A percentile compares a stretch with the other conserved stretches of the same genome.
phyloP scores from a whole-genome alignment of 2,329 filamentous ascomycete species.

The Trichoderma atrobrunneum region DNA sequence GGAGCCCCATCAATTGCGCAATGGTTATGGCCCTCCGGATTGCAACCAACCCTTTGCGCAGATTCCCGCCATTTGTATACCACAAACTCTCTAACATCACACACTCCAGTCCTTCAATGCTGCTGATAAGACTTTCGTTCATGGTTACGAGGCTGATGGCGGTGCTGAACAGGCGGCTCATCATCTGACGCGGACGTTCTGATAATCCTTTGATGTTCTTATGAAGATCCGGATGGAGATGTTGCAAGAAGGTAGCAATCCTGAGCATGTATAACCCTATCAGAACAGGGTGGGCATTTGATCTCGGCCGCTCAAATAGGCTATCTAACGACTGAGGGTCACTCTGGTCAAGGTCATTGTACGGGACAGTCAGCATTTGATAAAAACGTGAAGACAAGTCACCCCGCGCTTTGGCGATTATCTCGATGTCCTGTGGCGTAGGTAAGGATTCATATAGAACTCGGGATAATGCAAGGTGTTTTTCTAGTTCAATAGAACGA shows the following conservation, averaged over 20 bases:
- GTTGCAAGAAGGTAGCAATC: not conserved
- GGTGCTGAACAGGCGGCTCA: not conserved
- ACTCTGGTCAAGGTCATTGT: not conserved
- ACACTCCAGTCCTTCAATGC: not conserved
- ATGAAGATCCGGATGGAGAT: not conserved
- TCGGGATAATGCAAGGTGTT: not conserved
- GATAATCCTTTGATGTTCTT: not conserved
- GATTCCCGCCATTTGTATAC: not conserved
- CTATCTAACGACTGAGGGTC: not conserved
- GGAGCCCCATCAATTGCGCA: not conserved
- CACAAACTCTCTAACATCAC: not conserved
- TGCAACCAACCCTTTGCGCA: not conserved
- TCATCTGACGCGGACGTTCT: not conserved
- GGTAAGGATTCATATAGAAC: not conserved
- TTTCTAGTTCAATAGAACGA: not conserved
- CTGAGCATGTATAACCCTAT: not conserved
- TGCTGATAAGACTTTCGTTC: not conserved
- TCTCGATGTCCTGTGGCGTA: not conserved
- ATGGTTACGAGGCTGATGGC: not conserved
- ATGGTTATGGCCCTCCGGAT: not conserved
- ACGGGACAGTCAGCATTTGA: not conserved
- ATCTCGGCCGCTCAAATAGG: not conserved
- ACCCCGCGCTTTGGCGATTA: not conserved
- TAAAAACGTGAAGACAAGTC: not conserved
- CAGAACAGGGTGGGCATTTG: not conserved